phyloP scores from a whole-genome alignment of 2,329 filamentous ascomycete species.

The Xylaria sp. region DNA sequence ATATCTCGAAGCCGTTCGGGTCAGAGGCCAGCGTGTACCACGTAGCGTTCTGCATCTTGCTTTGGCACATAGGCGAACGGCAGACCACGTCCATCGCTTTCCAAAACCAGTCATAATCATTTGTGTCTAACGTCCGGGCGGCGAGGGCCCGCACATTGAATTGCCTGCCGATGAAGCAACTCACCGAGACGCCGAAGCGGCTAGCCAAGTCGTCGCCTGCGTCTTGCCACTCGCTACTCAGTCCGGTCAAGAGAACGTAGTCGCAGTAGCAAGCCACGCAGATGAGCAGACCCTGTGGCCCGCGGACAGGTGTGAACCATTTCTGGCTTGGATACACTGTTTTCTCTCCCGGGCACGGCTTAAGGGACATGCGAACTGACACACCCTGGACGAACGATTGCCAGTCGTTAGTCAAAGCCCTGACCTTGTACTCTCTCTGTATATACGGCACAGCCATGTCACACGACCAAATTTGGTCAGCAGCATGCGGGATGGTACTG shows the following conservation, averaged over 20 bases:
- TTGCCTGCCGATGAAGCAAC: slow-evolving; percentile 25
- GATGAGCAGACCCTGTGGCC: slow-evolving; percentile 29
- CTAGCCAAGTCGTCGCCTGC: slow-evolving; percentile 22
- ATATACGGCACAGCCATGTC: slow-evolving; percentile 27
- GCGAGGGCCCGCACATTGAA: slow-evolving; percentile 26
- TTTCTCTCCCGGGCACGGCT: slow-evolving; percentile 19
- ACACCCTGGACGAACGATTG: slow-evolving; percentile 7
- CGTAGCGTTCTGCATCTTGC: slow-evolving; percentile 11
- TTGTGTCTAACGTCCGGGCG: slow-evolving; percentile 18
- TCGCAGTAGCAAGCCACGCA: slow-evolving; percentile 33
- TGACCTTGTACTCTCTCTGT: slow-evolving; percentile 21
- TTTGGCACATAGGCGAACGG: slow-evolving; percentile 20
- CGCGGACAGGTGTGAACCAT: slow-evolving; percentile 30
- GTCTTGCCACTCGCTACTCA: slow-evolving; percentile 21
- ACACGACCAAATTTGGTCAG: slow-evolving; percentile 24
- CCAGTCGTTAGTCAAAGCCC: slow-evolving; percentile 29
- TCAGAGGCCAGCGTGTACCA: slow-evolving; percentile 32
- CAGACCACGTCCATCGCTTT: slow-evolving; percentile 19
- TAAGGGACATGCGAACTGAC: slow-evolving; percentile 14
- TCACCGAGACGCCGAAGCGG: slow-evolving; percentile 25
- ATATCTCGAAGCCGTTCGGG: slow-evolving; percentile 30
- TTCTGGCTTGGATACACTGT: slow-evolving; percentile 22
- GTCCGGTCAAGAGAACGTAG: slow-evolving; percentile 25
- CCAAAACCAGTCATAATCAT: slow-evolving; percentile 24
- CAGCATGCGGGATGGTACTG: slow-evolving; percentile 6